Evolutionary conservation across 2,329 filamentous ascomycete species (phyloP), one percentile per base, ranked within the genome.

Genomic region (Cytospora piceae): DNA sequence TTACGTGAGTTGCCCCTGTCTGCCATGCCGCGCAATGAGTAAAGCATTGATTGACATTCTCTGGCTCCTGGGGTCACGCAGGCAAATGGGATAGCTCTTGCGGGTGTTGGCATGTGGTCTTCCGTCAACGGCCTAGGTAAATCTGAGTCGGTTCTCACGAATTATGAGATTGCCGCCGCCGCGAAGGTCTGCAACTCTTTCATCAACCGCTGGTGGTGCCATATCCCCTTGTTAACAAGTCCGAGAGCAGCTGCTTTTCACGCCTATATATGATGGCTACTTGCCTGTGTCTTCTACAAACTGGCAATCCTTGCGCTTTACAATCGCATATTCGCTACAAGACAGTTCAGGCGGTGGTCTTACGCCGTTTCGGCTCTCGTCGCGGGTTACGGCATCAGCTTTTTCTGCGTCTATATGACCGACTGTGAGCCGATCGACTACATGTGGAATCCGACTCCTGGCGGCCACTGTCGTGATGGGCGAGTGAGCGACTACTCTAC

Each of bases 401-500:
- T 75, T 57, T 69, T 75, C 29, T 69, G 74, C n/a, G 51, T 76
- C 12, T 73, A 73, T 64, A 71, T 74, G 54, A 74, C 27, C 27
- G 27, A 29, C 27, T 29, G 27, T 29, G 27, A 29, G 27, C 27
- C 27, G 27, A 29, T 29, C 3, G 27, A 29, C 73, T 57, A 73
- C 74, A 46, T 77, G 75, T 77, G 76, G 76, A 69, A 72, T n/a
- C 70, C 72, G 3, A 65, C 68, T 9, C 71, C 74, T 2, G 69
- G 68, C 0, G 79, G 79, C 17, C 73, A 72, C 65, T 83, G 81
- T 66, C 75, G 82, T n/a, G 65, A 71, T 42, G 65, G 70, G 51
- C 15, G 71, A 74, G 55, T 67, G 69, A 58, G 63, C 71, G 51
- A 29, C 27, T 29, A 29, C 27, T 29, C 27, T 71, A 72, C 12